Base-by-base conservation (phyloP, 1,139 yeast genomes). In the Taphrina betulina region DNA sequence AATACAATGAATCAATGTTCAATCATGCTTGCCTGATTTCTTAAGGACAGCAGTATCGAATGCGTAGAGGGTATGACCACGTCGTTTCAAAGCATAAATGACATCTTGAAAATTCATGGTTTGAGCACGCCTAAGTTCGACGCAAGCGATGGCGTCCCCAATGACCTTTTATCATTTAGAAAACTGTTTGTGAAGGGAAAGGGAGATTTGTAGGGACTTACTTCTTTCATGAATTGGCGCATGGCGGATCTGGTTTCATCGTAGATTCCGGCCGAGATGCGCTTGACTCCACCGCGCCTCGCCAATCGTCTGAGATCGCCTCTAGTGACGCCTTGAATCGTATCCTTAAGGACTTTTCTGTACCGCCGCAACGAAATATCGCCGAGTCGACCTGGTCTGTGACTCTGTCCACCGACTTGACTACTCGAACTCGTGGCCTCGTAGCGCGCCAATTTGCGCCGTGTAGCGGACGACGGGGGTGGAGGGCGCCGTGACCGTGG, bases 261-360 rank as follows among this genome's bases (percentile, higher is more conserved):
- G 64, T 65, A 65, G 60, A 65, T 65, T 62, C 64, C 62, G 35
- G 68, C 68, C 36, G 67, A 64, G 45, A 65, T 65, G 60, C 68
- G 67, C 66, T 65, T 65, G 59, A 65, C 68, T 62, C 68, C 68
- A 52, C 68, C 68, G 62, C 68, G 64, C 60, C 68, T 63, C 41
- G 68, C 68, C 64, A 65, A 63, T 61, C 68, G 64, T 62, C 68
- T 64, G 62, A 65, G 65, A 44, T 66, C 68, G 28, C 67, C 67
- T 64, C 64, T 65, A 36, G 68, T 65, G 57, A 65, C 65, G 60
- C 68, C 68, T 56, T 65, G 67, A 46, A 65, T 65, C 64, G 64
- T 65, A 60, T 65, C 67, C 62, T 66, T 64, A 55, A 65, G 62
- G 60, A 65, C 64, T 61, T 65, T 65, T 63, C 67, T 63, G 64